Conservation (phyloP, 2,329 filamentous ascomycete genomes). For the Ascochyta rabiei region DNA sequence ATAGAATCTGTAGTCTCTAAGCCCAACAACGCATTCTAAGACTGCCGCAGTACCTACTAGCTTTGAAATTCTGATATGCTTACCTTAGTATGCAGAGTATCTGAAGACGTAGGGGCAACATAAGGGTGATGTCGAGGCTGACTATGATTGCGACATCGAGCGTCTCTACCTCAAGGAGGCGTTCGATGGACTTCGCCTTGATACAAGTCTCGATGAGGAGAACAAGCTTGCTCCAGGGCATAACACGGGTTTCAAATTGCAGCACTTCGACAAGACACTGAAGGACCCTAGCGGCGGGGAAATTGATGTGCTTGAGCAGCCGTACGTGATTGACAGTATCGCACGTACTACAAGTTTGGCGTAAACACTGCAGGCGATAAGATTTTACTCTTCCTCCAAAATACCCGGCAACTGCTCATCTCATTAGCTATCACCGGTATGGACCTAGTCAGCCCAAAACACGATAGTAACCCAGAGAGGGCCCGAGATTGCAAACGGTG, state of each 20-base stretch:
- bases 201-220: constrained; percentile 1
- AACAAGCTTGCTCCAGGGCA: constrained; percentile 4
- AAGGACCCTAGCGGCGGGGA: neutral
- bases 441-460: neutral
- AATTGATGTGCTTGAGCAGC: neutral
- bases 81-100: neutral
- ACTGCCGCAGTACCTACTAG: too few relatives aligned
- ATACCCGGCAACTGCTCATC: neutral
- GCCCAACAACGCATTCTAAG: neutral
- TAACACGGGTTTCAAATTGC: neutral
- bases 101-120: neutral
- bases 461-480: neutral
- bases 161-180: neutral
- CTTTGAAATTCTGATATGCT: neutral
- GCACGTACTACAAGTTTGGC: neutral
- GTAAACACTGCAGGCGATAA: neutral
- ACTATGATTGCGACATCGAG: constrained; percentile 5
- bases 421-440: neutral
- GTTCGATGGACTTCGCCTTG: neutral
- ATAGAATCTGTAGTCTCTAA: too few relatives aligned
- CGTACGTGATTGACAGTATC: neutral
- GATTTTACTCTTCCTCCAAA: neutral
- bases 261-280: neutral
- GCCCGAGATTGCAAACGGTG: neutral
- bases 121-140: neutral